These are phyloP conservation scores for Salmacisia buchloeana DNA, from an alignment of 1,284 basidiomycete genomes.

Conservation along the genomic window DNA sequence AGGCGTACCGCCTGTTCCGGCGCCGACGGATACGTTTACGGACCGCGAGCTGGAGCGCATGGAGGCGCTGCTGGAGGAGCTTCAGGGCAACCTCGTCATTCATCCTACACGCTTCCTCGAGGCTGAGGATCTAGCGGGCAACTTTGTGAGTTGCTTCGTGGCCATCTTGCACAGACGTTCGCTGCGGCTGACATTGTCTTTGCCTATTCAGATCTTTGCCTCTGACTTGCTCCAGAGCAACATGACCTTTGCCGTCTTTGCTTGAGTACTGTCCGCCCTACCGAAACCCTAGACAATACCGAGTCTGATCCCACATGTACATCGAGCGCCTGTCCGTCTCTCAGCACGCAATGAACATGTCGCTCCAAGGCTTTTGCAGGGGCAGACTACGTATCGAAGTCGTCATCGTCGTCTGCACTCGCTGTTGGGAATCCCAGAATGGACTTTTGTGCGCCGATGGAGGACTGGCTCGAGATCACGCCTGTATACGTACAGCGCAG, in stretches of 20 bases:
- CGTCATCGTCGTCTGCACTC: conserved; percentile 6
- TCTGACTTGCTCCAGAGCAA: conserved; percentile 6
- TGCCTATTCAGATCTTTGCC: conserved; percentile 5
- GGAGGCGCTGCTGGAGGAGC: conserved; percentile 37
- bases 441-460: conserved; percentile 8
- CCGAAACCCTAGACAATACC: too few relatives aligned
- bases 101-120: conserved; percentile 45
- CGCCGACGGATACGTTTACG: conserved; percentile 19
- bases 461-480: conserved; percentile 8
- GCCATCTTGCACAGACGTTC: neutral
- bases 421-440: conserved; percentile 10
- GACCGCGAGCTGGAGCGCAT: conserved; percentile 37
- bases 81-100: conserved; percentile 35
- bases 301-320: too few relatives aligned
- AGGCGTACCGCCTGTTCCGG: neutral
- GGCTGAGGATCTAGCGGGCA: conserved; percentile 36
- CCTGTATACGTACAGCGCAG: neutral
- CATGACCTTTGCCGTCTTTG: conserved; percentile 6
- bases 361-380: too few relatives aligned
- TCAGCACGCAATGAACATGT: too few relatives aligned
- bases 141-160: conserved; percentile 21
- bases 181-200: neutral
- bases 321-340: too few relatives aligned
- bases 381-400: conserved; percentile 10
- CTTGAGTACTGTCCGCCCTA: neutral